Base-by-base conservation (phyloP, 1,284 basidiomycete genomes). In the Cronartium ribicola region DNA sequence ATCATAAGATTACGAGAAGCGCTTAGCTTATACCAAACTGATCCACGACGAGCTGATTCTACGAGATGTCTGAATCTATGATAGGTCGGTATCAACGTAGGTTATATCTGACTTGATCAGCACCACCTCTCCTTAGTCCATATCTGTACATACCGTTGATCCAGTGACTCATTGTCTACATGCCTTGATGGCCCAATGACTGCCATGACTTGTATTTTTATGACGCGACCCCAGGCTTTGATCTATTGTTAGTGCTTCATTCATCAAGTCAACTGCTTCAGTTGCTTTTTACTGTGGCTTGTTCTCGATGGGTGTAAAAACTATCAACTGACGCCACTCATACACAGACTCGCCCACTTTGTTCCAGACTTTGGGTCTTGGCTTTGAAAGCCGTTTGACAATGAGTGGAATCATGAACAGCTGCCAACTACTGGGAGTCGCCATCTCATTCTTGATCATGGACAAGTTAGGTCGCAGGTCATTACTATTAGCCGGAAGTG, bases 281-380 rank as follows among this genome's bases (percentile, higher is more conserved):
- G 29, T 29, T 29, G 29, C 29, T 29, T 29, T 29, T 29, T 29
- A 29, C 29, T 29, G 29, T 29, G 29, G 29, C 29, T 29, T 2
- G 1, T 29, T 29, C 29, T 29, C 29, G 29, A 29, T 29, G 29
- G 29, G 29, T 29, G 29, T 29, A 29, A 29, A 29, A 29, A 29
- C 29, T 29, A 29, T 29, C 29, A 29, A 29, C 60, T n/a, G 7
- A 39, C 10, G 6, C 11, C 36, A 61, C 57, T 76, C 39, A 5
- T 60, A 43, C 17, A n/a, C 59, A 72, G 70, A 81, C 77, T 72
- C 77, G 5, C 81, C 80, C 0, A 78, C 80, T 4, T 72, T 75
- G 62, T 67, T 72, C 55, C 41, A 66, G 41, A 66, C 77, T 29
- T 71, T 78, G n/a, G 78, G 78, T 22, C 59, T 78, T 4, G 55